Percentiles rank a stretch among this genome's conserved stretches.
Conservation (phyloP, 2,329 filamentous ascomycete genomes). For the Biscogniauxia marginata region DNA sequence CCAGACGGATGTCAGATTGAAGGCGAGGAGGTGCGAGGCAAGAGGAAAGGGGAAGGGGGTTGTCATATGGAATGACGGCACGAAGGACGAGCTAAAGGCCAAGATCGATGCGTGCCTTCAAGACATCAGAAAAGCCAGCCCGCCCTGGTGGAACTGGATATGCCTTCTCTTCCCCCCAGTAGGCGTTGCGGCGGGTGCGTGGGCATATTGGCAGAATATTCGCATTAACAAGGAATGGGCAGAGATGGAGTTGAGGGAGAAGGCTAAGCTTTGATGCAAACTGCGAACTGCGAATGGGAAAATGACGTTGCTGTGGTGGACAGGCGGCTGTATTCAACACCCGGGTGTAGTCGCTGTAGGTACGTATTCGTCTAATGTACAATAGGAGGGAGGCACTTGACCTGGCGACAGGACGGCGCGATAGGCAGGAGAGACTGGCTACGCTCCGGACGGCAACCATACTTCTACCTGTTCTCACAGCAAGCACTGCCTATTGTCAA, state of each 20-base stretch:
- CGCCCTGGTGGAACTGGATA: slow-evolving; percentile 81
- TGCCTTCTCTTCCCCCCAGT: slow-evolving; percentile 70
- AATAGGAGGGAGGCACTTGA: too few relatives aligned
- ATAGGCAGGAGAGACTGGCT: too few relatives aligned
- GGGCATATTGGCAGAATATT: slow-evolving; percentile 72
- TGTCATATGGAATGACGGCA: slow-evolving; percentile 88
- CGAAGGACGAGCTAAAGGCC: slow-evolving; percentile 64
- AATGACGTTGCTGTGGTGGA: neutral
- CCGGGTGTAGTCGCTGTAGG: too few relatives aligned
- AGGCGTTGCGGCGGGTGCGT: slow-evolving; percentile 65
- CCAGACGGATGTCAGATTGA: slow-evolving; percentile 82
- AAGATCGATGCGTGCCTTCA: slow-evolving; percentile 67
- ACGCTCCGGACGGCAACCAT: too few relatives aligned
- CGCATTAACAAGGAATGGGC: slow-evolving; percentile 71
- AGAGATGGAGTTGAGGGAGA: slow-evolving; percentile 49
- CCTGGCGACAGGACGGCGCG: too few relatives aligned
- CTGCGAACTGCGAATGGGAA: neutral
- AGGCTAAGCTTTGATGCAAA: slow-evolving; percentile 39
- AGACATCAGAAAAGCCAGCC: slow-evolving; percentile 61
- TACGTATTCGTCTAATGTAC: too few relatives aligned
- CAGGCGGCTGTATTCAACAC: too few relatives aligned
- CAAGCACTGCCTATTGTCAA: too few relatives aligned
- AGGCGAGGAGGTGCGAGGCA: slow-evolving; percentile 72
- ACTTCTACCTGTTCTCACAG: too few relatives aligned
- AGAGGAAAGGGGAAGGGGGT: slow-evolving; percentile 65